These are phyloP conservation scores for Aureobasidium uvarum DNA, from an alignment of 2,329 filamentous ascomycete species.

Conservation along the genomic window DNA sequence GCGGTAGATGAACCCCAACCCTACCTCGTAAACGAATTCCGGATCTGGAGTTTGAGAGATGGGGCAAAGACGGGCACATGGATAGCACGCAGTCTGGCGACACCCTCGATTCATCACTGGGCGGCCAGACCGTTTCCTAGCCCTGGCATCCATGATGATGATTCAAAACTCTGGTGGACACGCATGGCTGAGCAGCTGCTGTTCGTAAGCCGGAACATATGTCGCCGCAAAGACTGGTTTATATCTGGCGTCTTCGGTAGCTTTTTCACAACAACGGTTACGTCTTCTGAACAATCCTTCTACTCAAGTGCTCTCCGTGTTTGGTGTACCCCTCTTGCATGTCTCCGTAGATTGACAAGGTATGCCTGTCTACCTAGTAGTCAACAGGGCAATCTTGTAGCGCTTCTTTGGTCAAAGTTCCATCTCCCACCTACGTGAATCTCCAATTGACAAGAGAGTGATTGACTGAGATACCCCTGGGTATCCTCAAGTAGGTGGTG, in stretches of 20 bases:
- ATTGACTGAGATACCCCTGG: background rate
- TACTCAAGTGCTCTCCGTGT: background rate
- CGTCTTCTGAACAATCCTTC: constrained; percentile 16
- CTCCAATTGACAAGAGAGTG: background rate
- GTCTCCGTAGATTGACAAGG: background rate
- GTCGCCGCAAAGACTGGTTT: constrained; percentile 25
- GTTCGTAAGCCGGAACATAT: constrained; percentile 23
- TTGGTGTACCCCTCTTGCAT: background rate
- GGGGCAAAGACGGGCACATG: constrained; percentile 23
- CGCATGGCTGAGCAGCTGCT: constrained; percentile 10
- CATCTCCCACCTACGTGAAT: background rate
- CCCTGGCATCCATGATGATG: constrained; percentile 25
- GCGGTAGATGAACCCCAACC: constrained; percentile 80
- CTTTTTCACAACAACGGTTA: constrained; percentile 27
- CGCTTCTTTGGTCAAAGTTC: background rate
- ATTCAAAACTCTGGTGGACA: constrained; percentile 26
- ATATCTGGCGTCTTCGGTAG: constrained; percentile 28
- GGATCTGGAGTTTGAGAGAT: constrained; percentile 25
- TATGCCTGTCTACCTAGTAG: background rate
- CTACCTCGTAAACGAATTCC: constrained; percentile 57
- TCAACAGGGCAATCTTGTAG: background rate
- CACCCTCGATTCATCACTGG: constrained; percentile 17
- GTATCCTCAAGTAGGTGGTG: background rate
- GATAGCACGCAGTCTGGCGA: constrained; percentile 25
- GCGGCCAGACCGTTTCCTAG: constrained; percentile 23